Evolutionary conservation across 805 yeast genomes (phyloP).

Genomic region (Candida silvatica): DNA sequence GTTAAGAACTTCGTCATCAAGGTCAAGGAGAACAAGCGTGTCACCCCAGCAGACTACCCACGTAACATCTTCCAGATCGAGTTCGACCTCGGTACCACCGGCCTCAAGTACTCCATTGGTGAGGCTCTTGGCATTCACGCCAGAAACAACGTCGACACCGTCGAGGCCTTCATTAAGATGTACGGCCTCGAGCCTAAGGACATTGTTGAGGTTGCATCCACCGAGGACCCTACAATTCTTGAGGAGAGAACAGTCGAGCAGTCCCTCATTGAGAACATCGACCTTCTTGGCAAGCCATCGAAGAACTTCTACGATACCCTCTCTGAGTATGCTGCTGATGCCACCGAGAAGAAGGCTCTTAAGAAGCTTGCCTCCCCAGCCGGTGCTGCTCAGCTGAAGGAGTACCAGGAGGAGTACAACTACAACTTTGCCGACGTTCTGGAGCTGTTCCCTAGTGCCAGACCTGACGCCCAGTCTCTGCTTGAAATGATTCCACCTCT

Average conservation of each 20-base stretch:
- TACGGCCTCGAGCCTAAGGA: conserved; percentile 69
- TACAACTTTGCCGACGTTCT: conserved; percentile 76
- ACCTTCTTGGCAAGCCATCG: conserved; percentile 91
- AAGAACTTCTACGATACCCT: conserved; percentile 86
- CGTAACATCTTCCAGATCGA: conserved; percentile 96
- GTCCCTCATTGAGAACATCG: conserved; percentile 70
- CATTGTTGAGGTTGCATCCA: conserved; percentile 62
- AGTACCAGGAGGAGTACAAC: conserved; percentile 76
- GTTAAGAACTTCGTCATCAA: conserved; percentile 77
- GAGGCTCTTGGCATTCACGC: conserved; percentile 97
- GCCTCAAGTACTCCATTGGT: conserved; percentile 85
- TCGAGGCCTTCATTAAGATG: conserved; percentile 55
- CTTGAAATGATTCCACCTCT: conserved; percentile 71
- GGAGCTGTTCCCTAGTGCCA: conserved; percentile 70
- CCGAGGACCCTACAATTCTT: conserved; percentile 44
- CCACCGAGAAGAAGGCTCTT: conserved; percentile 52
- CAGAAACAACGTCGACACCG: conserved; percentile 60
- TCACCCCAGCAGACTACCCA: conserved; percentile 82
- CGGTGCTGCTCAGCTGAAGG: conserved; percentile 81
- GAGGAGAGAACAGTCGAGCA: conserved; percentile 83
- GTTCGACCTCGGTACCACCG: conserved; percentile 86
- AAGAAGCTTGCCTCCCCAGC: conserved; percentile 61
- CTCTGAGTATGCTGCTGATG: conserved; percentile 64
- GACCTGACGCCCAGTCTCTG: conserved; percentile 65
- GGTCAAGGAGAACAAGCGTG: conserved; percentile 85